Percentiles rank a stretch among this genome's conserved stretches.
phyloP scores from a whole-genome alignment of 257 asterid species.

The Prunella vulgaris region DNA sequence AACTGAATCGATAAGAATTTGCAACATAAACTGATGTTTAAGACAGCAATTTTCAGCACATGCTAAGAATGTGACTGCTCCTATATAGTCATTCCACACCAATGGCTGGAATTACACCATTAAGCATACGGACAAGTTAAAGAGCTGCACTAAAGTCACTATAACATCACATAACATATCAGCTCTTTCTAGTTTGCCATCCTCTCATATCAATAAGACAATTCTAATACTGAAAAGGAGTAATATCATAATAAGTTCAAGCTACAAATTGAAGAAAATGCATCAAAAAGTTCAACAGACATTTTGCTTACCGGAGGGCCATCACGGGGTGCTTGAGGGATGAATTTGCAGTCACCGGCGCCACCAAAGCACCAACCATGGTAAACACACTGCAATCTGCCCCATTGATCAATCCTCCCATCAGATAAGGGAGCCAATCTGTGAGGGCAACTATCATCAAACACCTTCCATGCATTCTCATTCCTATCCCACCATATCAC shows the following conservation, averaged over 20 bases:
- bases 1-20: neutral
- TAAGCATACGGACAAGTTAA: too few relatives aligned
- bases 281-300: too few relatives aligned
- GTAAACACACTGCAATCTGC: conserved; percentile 87
- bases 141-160: too few relatives aligned
- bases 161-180: too few relatives aligned
- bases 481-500: conserved; percentile 81
- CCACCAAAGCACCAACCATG: conserved; percentile 92
- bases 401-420: conserved; percentile 94
- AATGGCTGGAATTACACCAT: too few relatives aligned
- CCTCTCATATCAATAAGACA: neutral
- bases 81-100: neutral
- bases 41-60: neutral
- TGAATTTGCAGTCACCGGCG: conserved; percentile 75
- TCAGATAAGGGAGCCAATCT: conserved; percentile 80
- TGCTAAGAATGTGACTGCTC: neutral
- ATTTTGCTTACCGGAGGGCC: conserved; percentile 63
- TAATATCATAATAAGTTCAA: neutral
- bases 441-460: conserved; percentile 86
- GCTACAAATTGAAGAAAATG: neutral
- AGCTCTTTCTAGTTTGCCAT: too few relatives aligned
- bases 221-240: neutral
- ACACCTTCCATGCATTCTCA: conserved; percentile 75
- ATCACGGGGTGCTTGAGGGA: conserved; percentile 84
- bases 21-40: neutral